Evolutionary conservation across 2,329 filamentous ascomycete genomes (phyloP).

Genomic region (Calonectria henricotiae): DNA sequence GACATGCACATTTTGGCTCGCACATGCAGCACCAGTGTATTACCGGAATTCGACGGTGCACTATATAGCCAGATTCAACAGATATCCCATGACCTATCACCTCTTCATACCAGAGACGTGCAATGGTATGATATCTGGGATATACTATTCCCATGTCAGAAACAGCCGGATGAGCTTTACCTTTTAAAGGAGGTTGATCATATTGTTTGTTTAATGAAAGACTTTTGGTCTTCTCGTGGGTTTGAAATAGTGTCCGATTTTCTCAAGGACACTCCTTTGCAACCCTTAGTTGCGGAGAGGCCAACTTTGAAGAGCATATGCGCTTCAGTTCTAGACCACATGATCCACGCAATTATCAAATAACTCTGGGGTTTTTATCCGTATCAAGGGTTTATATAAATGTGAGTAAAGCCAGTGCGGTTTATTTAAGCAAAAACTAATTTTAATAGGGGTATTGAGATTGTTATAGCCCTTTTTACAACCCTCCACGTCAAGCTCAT

Average conservation of each 20-base stretch:
- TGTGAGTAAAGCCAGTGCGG: too few relatives aligned
- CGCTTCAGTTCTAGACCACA: neutral
- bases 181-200: neutral
- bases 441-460: too few relatives aligned
- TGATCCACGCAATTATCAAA: neutral
- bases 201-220: neutral
- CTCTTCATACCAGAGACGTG: slow-evolving; percentile 5
- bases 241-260: neutral
- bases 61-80: neutral
- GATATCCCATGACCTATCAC: neutral
- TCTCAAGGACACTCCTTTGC: too few relatives aligned
- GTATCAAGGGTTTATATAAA: too few relatives aligned
- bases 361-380: neutral
- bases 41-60: neutral
- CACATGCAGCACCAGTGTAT: neutral
- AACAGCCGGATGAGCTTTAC: neutral
- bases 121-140: slow-evolving; percentile 8
- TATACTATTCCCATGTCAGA: neutral
- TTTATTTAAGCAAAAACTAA: too few relatives aligned
- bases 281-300: neutral
- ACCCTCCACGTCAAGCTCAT: too few relatives aligned
- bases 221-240: neutral
- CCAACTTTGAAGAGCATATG: neutral
- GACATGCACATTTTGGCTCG: neutral
- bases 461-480: too few relatives aligned